Evolutionary conservation across 2,329 filamentous ascomycete species (phyloP), one percentile per base, ranked within the genome.

Genomic region (Colletotrichum caudatum): DNA sequence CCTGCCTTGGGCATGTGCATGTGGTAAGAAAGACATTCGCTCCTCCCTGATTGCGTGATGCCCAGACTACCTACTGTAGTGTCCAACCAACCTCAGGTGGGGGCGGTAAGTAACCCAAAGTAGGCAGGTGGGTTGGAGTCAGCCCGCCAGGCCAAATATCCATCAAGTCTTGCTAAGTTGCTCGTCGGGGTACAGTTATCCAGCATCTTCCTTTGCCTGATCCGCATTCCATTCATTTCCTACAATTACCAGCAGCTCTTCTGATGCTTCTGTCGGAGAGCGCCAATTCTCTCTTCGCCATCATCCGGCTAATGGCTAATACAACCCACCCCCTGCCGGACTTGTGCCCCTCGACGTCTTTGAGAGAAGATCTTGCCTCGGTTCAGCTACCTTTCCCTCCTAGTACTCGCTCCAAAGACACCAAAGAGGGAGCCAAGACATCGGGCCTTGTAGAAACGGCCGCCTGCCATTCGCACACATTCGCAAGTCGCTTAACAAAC

Each of bases 371-470:
- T 53, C 35, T 51, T 53, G 33, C 20, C 69, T 65, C 46, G 35
- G 54, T 69, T 53, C 69, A 23, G 54, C 69, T 33, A 48, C 41
- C 44, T 35, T 48, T 64, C 65, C 65, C 69, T 54, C 48, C 48
- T 58, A 53, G 33, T 11, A 39, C 59, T 46, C 58, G 44, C 59
- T 60, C 56, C 35, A 33, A 44, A 33, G 37, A 69, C 46, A 54
- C 69, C 59, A 72, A 54, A 72, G 69, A 72, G 59, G 66, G 37
- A 72, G 54, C 69, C 69, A 64, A 69, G 46, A 66, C 67, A 51
- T 20, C 44, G 68, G 57, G 37, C 44, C 64, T 48, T 29, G 63
- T 59, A 64, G 37, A 54, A 56, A 66, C 39, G 51, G 50, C 58
- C 44, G 37, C 50, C 44, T 68, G n/a, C 44, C 26, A 71, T 71